Base-by-base conservation (phyloP, 768 basidiomycete genomes). In the Tylopilus rubrobrunneus region DNA sequence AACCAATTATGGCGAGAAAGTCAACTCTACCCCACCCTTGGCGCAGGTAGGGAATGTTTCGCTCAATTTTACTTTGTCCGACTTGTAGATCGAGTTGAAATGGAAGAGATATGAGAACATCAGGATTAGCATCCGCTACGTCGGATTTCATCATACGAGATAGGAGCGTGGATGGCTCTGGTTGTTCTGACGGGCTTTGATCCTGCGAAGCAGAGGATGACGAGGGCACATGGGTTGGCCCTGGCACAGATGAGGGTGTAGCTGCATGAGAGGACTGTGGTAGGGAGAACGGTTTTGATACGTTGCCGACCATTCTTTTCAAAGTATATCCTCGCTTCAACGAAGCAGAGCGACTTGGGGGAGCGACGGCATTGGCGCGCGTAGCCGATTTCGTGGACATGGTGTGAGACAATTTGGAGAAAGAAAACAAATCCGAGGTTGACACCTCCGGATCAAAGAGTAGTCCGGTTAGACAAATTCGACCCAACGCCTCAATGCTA, bases 11-110 rank as follows among this genome's bases (percentile, higher is more conserved):
- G 1, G 96, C 92, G 39, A 98, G 72, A 57, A 87, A 83, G 67
- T 98, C 96, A 50, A 97, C 87, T 46, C 93, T 75, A 62, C 82
- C 88, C 94, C 94, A 98, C 51, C 89, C 89, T 64, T 98, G 93
- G 7, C 96, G 80, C 1, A 98, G 77, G 66, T 92, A 98, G 0
- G 96, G 94, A 2, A 93, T 76, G 57, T 87, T 85, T 34, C 84
- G 75, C 25, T 73, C 71, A 17, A 82, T 79, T 59, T 83, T 82
- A 47, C 78, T 74, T 56, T 77, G 80, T 1, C 79, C 71, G 55
- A 79, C 72, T 17, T 71, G 71, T 25, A 87, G 70, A 62, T 79
- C 82, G 41, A 86, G 68, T 21, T 78, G 76, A 63, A 86, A 87
- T 0, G 86, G 85, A 7, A 86, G 76, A 2, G 71, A 62, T 17